These are phyloP conservation scores for Rhinocladiella similis DNA, from an alignment of 2,329 filamentous ascomycete species.

Conservation along the genomic window DNA sequence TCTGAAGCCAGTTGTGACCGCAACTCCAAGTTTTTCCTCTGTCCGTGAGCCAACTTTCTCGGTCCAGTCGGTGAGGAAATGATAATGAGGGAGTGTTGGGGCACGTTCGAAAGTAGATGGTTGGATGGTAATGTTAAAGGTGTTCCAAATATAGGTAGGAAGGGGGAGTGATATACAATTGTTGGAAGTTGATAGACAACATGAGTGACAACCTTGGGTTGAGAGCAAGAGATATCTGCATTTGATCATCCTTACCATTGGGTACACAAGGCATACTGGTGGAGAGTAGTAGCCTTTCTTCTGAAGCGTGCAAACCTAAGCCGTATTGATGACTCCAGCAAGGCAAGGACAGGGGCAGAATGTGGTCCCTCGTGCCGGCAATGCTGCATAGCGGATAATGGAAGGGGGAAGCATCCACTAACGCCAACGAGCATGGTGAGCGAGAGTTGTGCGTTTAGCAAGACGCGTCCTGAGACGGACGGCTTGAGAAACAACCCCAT, in stretches of 20 bases:
- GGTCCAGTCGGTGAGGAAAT: no score
- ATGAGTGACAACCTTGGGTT: not conserved
- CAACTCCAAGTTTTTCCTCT: not conserved
- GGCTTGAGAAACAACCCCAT: slow-evolving; percentile 19
- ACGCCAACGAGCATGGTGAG: slow-evolving; percentile 11
- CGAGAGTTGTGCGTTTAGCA: slow-evolving; percentile 12
- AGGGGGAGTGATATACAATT: slow-evolving; percentile 12
- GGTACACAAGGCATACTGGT: slow-evolving; percentile 11
- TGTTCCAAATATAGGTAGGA: not conserved
- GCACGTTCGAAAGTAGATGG: no score
- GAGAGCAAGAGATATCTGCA: slow-evolving; percentile 17
- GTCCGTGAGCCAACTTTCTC: not conserved
- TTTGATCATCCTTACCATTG: slow-evolving; percentile 9
- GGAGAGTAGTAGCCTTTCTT: slow-evolving; percentile 14
- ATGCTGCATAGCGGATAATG: slow-evolving; percentile 17
- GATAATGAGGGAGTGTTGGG: no score
- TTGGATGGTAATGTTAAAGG: not conserved
- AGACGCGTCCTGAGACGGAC: slow-evolving; percentile 25
- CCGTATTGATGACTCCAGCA: slow-evolving; percentile 3
- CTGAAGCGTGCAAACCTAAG: slow-evolving; percentile 6
- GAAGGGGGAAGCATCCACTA: no score
- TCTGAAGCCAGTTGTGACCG: no score
- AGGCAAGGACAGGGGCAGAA: slow-evolving; percentile 12
- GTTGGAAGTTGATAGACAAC: not conserved
- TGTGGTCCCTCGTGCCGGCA: slow-evolving; percentile 21